Conservation (phyloP, 768 basidiomycete genomes). For the Pulveroboletus sp. region DNA sequence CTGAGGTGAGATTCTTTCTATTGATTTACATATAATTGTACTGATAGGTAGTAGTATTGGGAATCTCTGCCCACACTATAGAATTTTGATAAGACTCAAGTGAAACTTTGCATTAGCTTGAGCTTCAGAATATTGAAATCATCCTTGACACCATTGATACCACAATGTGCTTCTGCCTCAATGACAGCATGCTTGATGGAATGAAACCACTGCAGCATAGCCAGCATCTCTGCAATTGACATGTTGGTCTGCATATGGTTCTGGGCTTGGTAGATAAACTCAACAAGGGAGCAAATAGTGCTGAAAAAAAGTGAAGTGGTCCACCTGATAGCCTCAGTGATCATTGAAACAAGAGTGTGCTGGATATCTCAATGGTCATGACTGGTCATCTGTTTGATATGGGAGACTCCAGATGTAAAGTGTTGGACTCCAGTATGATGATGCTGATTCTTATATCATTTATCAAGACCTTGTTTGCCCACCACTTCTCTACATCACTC, state of each 20-base stretch:
- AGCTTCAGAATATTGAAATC: constrained; percentile 7
- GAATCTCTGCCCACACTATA: too few relatives aligned
- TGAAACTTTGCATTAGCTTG: constrained; percentile 7
- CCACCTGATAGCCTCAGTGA: not conserved
- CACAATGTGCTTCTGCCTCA: constrained; percentile 1
- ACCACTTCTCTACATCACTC: constrained; percentile 8
- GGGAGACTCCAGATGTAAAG: constrained; percentile 34
- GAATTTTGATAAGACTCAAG: too few relatives aligned
- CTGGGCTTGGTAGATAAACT: constrained; percentile 27
- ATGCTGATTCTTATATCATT: constrained; percentile 1
- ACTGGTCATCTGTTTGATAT: constrained; percentile 40
- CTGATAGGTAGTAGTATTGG: too few relatives aligned
- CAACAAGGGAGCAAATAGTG: constrained; percentile 14
- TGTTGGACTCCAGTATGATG: constrained; percentile 28
- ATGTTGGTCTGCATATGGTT: constrained; percentile 9
- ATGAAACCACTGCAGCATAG: constrained; percentile 10
- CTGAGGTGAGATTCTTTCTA: too few relatives aligned
- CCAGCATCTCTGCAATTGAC: constrained; percentile 8
- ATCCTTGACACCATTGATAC: not conserved
- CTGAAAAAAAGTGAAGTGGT: not conserved
- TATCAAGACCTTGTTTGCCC: not conserved
- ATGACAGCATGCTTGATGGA: constrained; percentile 13
- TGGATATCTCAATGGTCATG: constrained; percentile 38
- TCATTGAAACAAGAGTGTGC: constrained; percentile 7
- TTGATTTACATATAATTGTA: too few relatives aligned